Evolutionary conservation across 345 rosid genomes (phyloP), one percentile per base, ranked within the genome.

Genomic region (Boechera stricta): DNA sequence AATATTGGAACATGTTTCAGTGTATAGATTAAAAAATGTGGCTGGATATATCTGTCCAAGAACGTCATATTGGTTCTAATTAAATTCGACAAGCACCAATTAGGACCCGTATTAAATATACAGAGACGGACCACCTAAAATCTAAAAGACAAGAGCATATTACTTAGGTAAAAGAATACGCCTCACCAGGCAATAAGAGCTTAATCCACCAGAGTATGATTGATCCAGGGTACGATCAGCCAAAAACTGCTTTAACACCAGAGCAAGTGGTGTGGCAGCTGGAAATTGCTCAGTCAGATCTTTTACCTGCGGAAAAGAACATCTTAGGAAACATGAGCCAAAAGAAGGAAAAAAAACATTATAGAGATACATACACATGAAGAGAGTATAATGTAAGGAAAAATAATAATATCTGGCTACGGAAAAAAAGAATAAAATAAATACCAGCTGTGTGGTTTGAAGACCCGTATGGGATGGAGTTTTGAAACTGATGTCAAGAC

Each of bases 211-310:
- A 77, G 98, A 94, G 79, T 94, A 94, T 69, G 97, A 89, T 66
- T 92, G 97, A 67, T 94, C 98, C 84, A 92, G 87, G 86, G 93
- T 88, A 76, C 98, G 98, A 80, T 90, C 97, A 60, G 97, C 98
- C 87, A 94, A 84, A 86, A 94, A 94, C 85, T 90, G 93, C 86
- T 94, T 94, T 80, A 94, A 85, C 77, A 90, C 90, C 90, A 94
- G 86, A 78, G 98, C 98, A 81, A 94, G 98, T 9, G 95, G 97
- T 33, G 87, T 87, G 72, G 97, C 88, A 57, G 98, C 97, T 42
- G 97, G 97, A 88, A 92, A 94, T 81, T 89, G 95, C 64, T 88
- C 97, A 3, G 97, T 90, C 77, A 94, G 85, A 79, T 87, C 90
- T 82, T 87, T 92, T 33, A 92, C 98, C 98, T 94, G 74, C 58